Base-by-base conservation (phyloP, 1,284 basidiomycete species). In the Mycosarcoma maydis region DNA sequence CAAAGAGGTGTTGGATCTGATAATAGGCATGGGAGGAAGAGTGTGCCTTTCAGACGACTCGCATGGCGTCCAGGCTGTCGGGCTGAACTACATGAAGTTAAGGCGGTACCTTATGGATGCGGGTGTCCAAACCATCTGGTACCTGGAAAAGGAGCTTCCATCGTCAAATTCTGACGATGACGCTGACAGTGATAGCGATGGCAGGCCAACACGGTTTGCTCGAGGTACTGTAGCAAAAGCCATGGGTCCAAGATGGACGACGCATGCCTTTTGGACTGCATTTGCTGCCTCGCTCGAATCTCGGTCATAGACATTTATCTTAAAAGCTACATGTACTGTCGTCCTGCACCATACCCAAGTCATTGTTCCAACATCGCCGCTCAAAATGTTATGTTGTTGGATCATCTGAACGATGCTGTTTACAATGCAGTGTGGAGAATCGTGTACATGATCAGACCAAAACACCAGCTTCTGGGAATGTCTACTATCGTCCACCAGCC, bases 21-120 rank as follows among this genome's bases (percentile, higher is more conserved):
- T 98, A 58, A 73, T 87, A 13, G 76, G 84, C 17, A 80, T 85
- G 32, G 86, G 86, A 6, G 95, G 95, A 0, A 86, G 88, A 20
- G 86, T 98, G 57, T 88, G 90, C 19, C 85, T 98, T 17, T 98
- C 94, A 2, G 95, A 98, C 81, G 95, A 98, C 82, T 95, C 94
- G 54, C 95, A 98, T 77, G 93, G 93, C 0, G 90, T 92, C 1
- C 86, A 88, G 33, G 88, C 89, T 16, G 93, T 98, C 38, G 95
- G 92, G 0, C 84, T 94, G 49, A 94, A 97, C 82, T 98, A 96
- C 76, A 72, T 84, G 49, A 85, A 86, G 14, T 81, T 91, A 69
- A 84, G 85, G 38, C 83, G 86, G 6, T 98, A 98, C 81, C 84
- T 94, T n/a, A 80, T 84, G 50, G 81, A 83, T 2, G 78, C 87